Evolutionary conservation across 495 filamentous ascomycete genomes (phyloP), one percentile per base, ranked within the genome.

Genomic region (Chaetomium cochliodes): DNA sequence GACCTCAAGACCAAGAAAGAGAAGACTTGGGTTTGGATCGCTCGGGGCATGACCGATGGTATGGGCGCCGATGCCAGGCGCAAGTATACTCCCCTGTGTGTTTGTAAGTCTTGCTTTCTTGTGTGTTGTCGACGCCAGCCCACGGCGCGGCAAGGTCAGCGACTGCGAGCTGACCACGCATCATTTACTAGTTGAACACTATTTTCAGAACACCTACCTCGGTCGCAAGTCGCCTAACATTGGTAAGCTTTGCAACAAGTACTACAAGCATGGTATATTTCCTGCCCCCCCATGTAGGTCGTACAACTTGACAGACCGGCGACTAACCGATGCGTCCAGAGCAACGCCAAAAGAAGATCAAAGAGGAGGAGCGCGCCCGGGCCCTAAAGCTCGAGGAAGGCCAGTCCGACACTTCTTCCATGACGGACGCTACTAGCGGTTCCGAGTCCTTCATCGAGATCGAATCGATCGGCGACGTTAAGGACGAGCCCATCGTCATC

Each of bases 151-250:
- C 11, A 6, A 8, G 55, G 22, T 39, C 7, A 51, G 58, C 30
- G n/a, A 25, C 13, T 6, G 6, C 15, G 5, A 44, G 28, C 2
- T 25, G 5, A 52, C 0, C 26, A 37, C 67, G 76, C 49, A 76
- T 61, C 22, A 4, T 56, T 51, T 42, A n/a, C 20, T 46, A 82
- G 80, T 77, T 46, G 80, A 82, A 68, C 80, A 82, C 59, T 81
- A 73, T 55, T 81, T 76, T 62, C 76, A 78, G 65, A 82, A 80
- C 37, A 64, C 71, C 2, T 69, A 70, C 18, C 72, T 65, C 1
- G 54, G 67, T 3, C 68, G 72, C 9, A 62, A 65, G 41, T 81
- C 79, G 0, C 75, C 77, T 4, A 67, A 76, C 22, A 75, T 71
- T 0, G 46, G 64, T 5, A 46, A 30, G 0, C 55, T 65, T 0